These are phyloP conservation scores for Saccharomycopsis schoenii DNA, from an alignment of 805 yeast species.

Conservation along the genomic window DNA sequence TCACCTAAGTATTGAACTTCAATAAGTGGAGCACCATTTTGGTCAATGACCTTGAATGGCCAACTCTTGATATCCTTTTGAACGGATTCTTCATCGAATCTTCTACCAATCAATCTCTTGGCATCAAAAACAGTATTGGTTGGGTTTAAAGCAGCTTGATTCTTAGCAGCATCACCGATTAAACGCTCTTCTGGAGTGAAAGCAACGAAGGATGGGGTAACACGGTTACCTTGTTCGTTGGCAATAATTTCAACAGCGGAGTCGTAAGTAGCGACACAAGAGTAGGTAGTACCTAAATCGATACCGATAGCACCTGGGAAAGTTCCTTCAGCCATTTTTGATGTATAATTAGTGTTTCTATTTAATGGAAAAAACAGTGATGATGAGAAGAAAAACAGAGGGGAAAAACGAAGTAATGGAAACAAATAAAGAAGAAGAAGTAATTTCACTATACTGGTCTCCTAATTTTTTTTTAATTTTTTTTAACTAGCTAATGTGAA, in stretches of 20 bases:
- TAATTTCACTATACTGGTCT: not conserved
- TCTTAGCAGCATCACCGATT: slow-evolving; percentile 78
- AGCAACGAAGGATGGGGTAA: slow-evolving; percentile 74
- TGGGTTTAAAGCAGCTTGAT: slow-evolving; percentile 76
- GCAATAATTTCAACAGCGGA: slow-evolving; percentile 72
- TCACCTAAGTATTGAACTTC: slow-evolving; percentile 64
- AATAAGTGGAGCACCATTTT: slow-evolving; percentile 56
- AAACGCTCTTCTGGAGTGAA: slow-evolving; percentile 71
- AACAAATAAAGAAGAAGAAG: not conserved
- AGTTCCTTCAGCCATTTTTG: slow-evolving; percentile 91
- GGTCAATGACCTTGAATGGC: slow-evolving; percentile 68
- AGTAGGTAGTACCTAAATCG: slow-evolving; percentile 87
- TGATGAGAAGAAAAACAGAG: too few species aligned
- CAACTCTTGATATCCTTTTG: slow-evolving; percentile 88
- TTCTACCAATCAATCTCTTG: slow-evolving; percentile 73
- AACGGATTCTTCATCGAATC: slow-evolving; percentile 65
- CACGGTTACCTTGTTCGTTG: slow-evolving; percentile 81
- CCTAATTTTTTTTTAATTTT: not conserved
- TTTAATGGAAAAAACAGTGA: not conserved
- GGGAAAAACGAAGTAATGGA: not conserved
- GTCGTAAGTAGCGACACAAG: slow-evolving; percentile 74
- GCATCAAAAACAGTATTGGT: slow-evolving; percentile 74
- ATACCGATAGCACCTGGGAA: slow-evolving; percentile 99
- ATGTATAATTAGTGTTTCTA: not conserved
- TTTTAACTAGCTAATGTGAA: not conserved